phyloP scores from a whole-genome alignment of 2,329 filamentous ascomycete species.

The Aspergillus texensis region DNA sequence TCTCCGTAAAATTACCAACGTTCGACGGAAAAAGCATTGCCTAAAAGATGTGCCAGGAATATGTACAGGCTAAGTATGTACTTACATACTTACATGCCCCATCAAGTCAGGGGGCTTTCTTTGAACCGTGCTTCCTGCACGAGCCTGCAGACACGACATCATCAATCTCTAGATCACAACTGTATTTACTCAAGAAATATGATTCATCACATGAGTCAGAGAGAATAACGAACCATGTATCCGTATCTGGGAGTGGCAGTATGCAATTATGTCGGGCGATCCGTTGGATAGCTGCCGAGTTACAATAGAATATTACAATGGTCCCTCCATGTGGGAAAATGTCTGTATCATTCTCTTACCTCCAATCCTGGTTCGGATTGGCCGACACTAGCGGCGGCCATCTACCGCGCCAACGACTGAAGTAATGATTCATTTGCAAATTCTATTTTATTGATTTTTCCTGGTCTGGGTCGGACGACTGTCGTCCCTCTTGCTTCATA shows the following conservation, averaged over 20 bases:
- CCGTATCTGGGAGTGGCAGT: neutral
- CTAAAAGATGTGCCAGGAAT: neutral
- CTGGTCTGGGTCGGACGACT: conserved; percentile 5
- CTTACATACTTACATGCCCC: conserved; percentile 7
- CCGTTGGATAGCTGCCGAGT: neutral
- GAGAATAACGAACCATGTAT: neutral
- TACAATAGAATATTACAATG: neutral
- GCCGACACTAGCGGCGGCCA: conserved; percentile 5
- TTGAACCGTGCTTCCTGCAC: conserved; percentile 23
- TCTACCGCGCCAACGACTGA: conserved; percentile 5
- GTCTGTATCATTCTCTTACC: neutral
- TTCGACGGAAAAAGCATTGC: neutral
- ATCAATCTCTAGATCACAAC: neutral
- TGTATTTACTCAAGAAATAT: neutral
- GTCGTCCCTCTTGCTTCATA: conserved; percentile 6
- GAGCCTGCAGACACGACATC: conserved; percentile 8
- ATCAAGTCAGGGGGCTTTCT: conserved; percentile 20
- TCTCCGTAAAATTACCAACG: neutral
- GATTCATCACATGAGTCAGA: conserved; percentile 12
- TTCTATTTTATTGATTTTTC: neutral
- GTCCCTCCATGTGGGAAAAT: neutral
- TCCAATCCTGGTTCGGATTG: conserved; percentile 1
- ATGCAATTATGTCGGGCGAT: neutral
- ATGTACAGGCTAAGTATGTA: neutral
- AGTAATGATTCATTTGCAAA: conserved; percentile 9